Evolutionary conservation across 495 filamentous ascomycete species (phyloP).

Genomic region (Xylaria intraflava): DNA sequence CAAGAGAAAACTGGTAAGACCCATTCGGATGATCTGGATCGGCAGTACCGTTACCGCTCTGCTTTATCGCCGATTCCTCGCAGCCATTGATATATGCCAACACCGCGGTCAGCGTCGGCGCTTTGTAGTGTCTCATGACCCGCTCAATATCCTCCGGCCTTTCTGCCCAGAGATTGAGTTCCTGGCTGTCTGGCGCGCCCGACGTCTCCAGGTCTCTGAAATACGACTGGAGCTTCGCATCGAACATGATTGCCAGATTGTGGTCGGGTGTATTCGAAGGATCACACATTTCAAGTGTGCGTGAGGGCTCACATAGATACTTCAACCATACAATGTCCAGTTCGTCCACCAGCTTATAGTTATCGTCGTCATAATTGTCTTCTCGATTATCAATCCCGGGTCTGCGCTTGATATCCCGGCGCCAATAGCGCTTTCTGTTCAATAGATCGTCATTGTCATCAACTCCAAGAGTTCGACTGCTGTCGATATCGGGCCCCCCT

Average conservation of each 20-base stretch:
- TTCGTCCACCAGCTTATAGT: constrained; percentile 17
- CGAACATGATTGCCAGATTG: constrained; percentile 20
- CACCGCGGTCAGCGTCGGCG: constrained; percentile 3
- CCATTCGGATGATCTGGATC: constrained; percentile 18
- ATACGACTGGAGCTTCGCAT: constrained; percentile 20
- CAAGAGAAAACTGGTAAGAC: constrained; percentile 17
- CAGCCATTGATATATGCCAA: constrained; percentile 24
- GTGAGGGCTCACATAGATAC: constrained; percentile 21
- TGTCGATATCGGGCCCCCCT: background rate
- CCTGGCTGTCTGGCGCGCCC: constrained; percentile 4
- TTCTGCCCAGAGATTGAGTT: constrained; percentile 9
- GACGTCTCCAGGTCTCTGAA: constrained; percentile 9
- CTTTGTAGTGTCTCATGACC: background rate
- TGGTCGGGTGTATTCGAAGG: constrained; percentile 7
- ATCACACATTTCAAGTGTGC: constrained; percentile 14
- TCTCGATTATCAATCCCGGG: constrained; percentile 1
- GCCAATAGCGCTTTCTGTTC: constrained; percentile 10
- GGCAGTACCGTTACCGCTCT: background rate
- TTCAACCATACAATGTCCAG: constrained; percentile 22
- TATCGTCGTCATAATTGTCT: background rate
- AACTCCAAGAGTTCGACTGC: background rate
- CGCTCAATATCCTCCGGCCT: background rate
- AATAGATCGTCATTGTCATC: background rate
- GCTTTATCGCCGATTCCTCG: constrained; percentile 1
- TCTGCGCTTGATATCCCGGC: constrained; percentile 19